Percentiles rank a stretch among this genome's conserved stretches.
phyloP scores from a whole-genome alignment of 2,329 filamentous ascomycete species.

The Epicoccum nigrum region DNA sequence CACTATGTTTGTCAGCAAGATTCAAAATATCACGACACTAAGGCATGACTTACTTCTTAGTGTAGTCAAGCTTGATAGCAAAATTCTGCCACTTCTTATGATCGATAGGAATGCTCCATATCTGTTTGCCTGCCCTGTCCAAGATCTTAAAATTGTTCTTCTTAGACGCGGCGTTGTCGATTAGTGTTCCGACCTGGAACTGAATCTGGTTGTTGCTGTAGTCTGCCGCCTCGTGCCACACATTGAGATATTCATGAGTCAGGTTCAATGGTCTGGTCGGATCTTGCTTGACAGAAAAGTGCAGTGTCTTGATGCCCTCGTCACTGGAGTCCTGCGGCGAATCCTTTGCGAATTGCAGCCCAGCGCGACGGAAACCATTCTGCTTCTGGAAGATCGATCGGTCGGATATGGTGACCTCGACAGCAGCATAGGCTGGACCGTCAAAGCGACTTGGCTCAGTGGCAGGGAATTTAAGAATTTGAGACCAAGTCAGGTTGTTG shows the following conservation, averaged over 20 bases:
- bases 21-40: no score
- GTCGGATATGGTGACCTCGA: constrained; percentile 64
- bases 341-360: constrained; percentile 60
- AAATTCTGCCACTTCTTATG: constrained; percentile 66
- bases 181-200: constrained; percentile 62
- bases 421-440: constrained; percentile 48
- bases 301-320: constrained; percentile 64
- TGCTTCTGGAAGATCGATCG: constrained; percentile 66
- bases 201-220: constrained; percentile 51
- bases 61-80: constrained; percentile 64
- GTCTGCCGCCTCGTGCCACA: constrained; percentile 49
- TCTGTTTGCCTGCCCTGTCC: constrained; percentile 40
- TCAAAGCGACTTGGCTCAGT: constrained; percentile 56
- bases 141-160: constrained; percentile 53
- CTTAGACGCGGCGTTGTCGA: constrained; percentile 53
- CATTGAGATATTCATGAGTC: constrained; percentile 64
- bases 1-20: constrained; percentile 49
- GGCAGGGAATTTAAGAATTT: constrained; percentile 57
- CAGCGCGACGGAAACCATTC: constrained; percentile 65
- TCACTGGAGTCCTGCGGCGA: constrained; percentile 60
- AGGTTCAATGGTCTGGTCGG: constrained; percentile 60
- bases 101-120: constrained; percentile 61
- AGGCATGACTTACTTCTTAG: constrained; percentile 55
- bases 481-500: constrained; percentile 58
- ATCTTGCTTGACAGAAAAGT: constrained; percentile 65